A percentile compares a stretch with the other conserved stretches of the same genome.
Conservation (phyloP, 202 grass and related monocot genomes). For the Setaria italica region DNA sequence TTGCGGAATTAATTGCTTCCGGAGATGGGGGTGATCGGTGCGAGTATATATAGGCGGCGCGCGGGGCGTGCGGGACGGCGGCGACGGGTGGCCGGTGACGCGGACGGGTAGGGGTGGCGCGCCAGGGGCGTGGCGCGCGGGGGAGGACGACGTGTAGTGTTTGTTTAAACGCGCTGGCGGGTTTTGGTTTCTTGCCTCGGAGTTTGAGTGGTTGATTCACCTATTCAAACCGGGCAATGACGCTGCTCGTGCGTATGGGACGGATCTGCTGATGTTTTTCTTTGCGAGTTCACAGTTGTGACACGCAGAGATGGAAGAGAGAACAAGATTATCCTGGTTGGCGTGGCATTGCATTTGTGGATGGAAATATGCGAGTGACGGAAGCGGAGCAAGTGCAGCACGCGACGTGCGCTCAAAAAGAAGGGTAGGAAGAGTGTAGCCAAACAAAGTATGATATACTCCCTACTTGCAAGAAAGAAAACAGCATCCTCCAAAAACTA, state of each 20-base stretch:
- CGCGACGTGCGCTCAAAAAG: constrained; percentile 36
- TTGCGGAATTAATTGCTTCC: constrained; percentile 1
- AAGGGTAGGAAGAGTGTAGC: constrained; percentile 34
- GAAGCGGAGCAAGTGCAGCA: constrained; percentile 29
- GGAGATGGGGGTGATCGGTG: constrained; percentile 25
- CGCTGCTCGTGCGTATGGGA: constrained; percentile 5
- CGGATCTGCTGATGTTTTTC: background rate
- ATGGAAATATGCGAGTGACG: background rate
- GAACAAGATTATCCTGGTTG: background rate
- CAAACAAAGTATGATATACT: background rate
- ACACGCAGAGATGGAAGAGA: constrained; percentile 7
- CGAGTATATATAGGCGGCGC: constrained; percentile 36
- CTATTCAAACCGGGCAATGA: background rate
- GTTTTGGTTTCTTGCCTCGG: background rate
- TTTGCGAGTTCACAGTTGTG: background rate
- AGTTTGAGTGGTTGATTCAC: background rate
- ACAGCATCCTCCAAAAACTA: background rate
- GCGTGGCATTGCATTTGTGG: background rate
- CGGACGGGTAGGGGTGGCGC: constrained; percentile 39
- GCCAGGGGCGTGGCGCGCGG: constrained; percentile 49
- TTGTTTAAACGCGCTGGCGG: constrained; percentile 31
- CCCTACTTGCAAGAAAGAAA: background rate
- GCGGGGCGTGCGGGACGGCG: background rate
- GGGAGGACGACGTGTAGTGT: background rate
- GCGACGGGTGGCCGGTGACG: constrained; percentile 34